A percentile compares a stretch with the other conserved stretches of the same genome.
Conservation (phyloP, 2,329 filamentous ascomycete species). For the Microsporum canis region DNA sequence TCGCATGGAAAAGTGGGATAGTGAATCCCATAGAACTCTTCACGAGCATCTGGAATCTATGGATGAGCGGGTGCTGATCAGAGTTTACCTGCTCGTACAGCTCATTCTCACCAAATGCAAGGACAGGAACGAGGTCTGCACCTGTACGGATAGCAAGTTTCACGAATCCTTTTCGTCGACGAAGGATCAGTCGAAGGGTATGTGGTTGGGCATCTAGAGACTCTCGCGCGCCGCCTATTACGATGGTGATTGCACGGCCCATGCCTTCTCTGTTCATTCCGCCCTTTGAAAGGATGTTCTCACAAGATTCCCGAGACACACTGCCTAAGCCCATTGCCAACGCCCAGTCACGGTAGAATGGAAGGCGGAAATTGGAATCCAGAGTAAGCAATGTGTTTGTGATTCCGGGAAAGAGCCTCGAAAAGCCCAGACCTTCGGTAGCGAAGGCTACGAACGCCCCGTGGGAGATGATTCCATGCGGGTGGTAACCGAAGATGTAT, state of each 20-base stretch:
- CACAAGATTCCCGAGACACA: slow-evolving; percentile 83
- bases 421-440: slow-evolving; percentile 81
- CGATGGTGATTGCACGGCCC: slow-evolving; percentile 93
- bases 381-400: slow-evolving; percentile 87
- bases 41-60: slow-evolving; percentile 68
- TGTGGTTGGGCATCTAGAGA: slow-evolving; percentile 79
- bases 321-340: slow-evolving; percentile 76
- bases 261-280: slow-evolving; percentile 68
- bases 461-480: slow-evolving; percentile 93
- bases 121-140: slow-evolving; percentile 85
- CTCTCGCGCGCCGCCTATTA: slow-evolving; percentile 84
- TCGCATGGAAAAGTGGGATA: slow-evolving; percentile 75
- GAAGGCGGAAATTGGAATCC: slow-evolving; percentile 91
- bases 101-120: slow-evolving; percentile 92
- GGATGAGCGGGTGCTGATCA: slow-evolving; percentile 63
- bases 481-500: slow-evolving; percentile 96
- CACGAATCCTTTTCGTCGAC: slow-evolving; percentile 79
- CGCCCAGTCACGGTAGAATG: slow-evolving; percentile 90
- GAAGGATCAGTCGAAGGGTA: slow-evolving; percentile 64
- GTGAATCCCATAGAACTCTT: slow-evolving; percentile 88
- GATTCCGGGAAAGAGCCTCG: slow-evolving; percentile 81
- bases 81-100: slow-evolving; percentile 83
- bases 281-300: slow-evolving; percentile 72
- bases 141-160: slow-evolving; percentile 85
- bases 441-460: slow-evolving; percentile 89